Evolutionary conservation across 257 asterid genomes (phyloP).

Genomic region (Eucommia ulmoides): DNA sequence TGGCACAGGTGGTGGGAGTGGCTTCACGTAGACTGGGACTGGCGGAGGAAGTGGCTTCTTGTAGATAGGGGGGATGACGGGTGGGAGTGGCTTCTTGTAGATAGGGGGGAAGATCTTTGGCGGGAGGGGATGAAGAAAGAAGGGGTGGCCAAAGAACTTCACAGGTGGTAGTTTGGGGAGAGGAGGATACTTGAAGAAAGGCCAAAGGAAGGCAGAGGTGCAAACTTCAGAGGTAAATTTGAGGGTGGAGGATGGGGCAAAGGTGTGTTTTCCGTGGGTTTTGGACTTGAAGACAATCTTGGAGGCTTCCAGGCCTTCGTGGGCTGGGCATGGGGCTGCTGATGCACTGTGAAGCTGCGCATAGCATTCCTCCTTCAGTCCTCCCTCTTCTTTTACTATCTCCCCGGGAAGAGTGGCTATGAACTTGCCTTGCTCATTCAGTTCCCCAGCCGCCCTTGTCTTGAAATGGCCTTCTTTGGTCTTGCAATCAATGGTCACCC

Average conservation of each 20-base stretch:
- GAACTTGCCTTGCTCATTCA: constrained; percentile 57
- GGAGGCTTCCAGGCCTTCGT: constrained; percentile 42
- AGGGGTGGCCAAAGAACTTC: constrained; percentile 21
- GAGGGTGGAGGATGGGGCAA: constrained; percentile 32
- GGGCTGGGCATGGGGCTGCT: constrained; percentile 63
- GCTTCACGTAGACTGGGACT: background rate
- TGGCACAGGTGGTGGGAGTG: constrained; percentile 21
- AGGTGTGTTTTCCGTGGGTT: constrained; percentile 24
- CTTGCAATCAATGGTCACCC: constrained; percentile 74
- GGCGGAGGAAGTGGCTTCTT: constrained; percentile 10
- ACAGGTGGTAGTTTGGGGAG: constrained; percentile 31
- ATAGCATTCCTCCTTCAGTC: constrained; percentile 57
- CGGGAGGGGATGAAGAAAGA: constrained; percentile 13
- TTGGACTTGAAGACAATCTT: constrained; percentile 35
- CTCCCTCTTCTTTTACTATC: constrained; percentile 30
- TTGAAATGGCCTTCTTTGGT: constrained; percentile 36
- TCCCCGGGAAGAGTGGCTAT: constrained; percentile 38
- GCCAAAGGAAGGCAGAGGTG: constrained; percentile 73
- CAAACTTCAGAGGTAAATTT: constrained; percentile 61
- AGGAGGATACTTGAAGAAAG: constrained; percentile 44
- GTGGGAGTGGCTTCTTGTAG: background rate
- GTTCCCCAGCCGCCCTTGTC: constrained; percentile 41
- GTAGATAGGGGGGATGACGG: background rate
- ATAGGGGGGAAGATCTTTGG: constrained; percentile 29
- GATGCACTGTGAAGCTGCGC: constrained; percentile 77